These are phyloP conservation scores for Fereydounia khargensis DNA, from an alignment of 1,284 basidiomycete genomes.

Conservation along the genomic window DNA sequence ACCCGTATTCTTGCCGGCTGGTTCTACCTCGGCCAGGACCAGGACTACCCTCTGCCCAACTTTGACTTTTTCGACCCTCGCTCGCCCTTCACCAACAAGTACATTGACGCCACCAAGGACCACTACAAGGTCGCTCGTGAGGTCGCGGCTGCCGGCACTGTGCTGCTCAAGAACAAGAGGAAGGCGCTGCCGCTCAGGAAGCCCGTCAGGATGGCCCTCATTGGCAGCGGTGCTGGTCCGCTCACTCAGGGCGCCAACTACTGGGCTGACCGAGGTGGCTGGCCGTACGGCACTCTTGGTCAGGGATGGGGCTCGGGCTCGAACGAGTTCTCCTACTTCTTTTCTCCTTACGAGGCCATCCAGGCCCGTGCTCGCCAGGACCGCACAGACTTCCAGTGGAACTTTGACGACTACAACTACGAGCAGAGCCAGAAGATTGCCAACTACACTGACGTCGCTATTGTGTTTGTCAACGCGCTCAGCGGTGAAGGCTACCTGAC, in stretches of 20 bases:
- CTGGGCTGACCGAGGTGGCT: constrained; percentile 65
- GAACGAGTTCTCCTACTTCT: constrained; percentile 61
- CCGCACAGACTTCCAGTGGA: constrained; percentile 61
- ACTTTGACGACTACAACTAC: constrained; percentile 65
- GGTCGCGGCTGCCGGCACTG: constrained; percentile 71
- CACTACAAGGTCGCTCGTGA: constrained; percentile 69
- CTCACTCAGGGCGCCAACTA: constrained; percentile 70
- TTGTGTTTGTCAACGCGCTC: constrained; percentile 65
- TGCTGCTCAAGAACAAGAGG: constrained; percentile 70
- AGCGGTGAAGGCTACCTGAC: constrained; percentile 60
- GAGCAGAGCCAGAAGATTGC: constrained; percentile 34
- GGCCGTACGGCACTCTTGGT: constrained; percentile 68
- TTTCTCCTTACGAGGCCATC: constrained; percentile 67
- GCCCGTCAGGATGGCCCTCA: constrained; percentile 34
- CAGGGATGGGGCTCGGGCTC: constrained; percentile 75
- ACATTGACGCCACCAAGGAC: constrained; percentile 71
- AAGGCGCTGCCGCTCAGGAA: constrained; percentile 32
- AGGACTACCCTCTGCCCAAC: constrained; percentile 46
- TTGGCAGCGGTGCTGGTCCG: constrained; percentile 67
- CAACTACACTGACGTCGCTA: constrained; percentile 59
- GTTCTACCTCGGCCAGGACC: constrained; percentile 58
- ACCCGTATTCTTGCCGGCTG: constrained; percentile 53
- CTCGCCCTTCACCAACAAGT: constrained; percentile 60
- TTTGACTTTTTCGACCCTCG: constrained; percentile 41
- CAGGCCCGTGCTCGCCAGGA: constrained; percentile 64